Percentiles rank a stretch among this genome's conserved stretches.
Conservation (phyloP, 164 flowering plant species). For the Protea cynaroides region DNA sequence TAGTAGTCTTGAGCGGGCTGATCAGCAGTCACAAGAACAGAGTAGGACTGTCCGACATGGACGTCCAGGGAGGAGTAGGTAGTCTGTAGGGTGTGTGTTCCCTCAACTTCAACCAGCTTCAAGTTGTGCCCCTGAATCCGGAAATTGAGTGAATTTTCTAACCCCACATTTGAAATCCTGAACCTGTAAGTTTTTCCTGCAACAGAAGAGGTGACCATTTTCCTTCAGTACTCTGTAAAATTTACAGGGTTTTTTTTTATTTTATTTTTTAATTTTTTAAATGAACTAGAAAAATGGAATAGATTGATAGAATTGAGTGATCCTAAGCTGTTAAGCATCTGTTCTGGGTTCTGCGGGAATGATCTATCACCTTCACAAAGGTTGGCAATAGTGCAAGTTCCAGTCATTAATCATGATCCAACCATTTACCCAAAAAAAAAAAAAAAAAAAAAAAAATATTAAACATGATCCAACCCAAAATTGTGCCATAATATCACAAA, state of each 20-base stretch:
- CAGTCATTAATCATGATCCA: no score
- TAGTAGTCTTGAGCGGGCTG: slow-evolving; percentile 57
- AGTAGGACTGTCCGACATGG: slow-evolving; percentile 84
- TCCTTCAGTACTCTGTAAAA: no score
- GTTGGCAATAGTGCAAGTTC: no score
- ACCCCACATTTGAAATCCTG: slow-evolving; percentile 80
- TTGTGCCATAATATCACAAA: no score
- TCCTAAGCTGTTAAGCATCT: background rate
- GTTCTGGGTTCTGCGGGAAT: background rate
- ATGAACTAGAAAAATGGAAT: no score
- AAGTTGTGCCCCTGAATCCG: slow-evolving; percentile 59
- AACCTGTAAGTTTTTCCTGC: slow-evolving; percentile 83
- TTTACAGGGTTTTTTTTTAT: no score
- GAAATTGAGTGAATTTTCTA: slow-evolving; percentile 56
- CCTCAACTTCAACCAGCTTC: slow-evolving; percentile 84
- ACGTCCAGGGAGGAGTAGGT: slow-evolving; percentile 50
- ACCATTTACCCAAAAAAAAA: no score
- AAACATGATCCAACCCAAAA: no score
- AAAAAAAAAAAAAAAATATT: no score
- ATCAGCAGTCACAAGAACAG: slow-evolving; percentile 70
- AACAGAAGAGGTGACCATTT: background rate
- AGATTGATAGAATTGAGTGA: no score
- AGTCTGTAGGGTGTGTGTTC: slow-evolving; percentile 69
- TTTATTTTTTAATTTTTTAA: no score
- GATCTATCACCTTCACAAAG: background rate